Conservation (phyloP, 805 yeast species). For the Wickerhamiella sergipiensis region DNA sequence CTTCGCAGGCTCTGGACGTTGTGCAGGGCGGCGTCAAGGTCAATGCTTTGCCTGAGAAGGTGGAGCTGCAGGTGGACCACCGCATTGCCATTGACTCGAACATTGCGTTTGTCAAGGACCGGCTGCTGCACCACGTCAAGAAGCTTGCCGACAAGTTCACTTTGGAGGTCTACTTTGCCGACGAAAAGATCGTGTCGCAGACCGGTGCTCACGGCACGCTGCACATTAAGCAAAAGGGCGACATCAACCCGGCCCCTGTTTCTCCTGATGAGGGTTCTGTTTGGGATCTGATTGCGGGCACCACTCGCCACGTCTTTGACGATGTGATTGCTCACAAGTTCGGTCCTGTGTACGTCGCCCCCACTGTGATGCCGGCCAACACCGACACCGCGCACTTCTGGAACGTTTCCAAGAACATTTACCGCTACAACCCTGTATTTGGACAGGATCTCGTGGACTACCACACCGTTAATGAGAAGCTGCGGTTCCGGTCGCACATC, state of each 20-base stretch:
- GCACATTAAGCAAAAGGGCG: slow-evolving; percentile 11
- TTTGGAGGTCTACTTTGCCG: slow-evolving; percentile 33
- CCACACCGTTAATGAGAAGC: slow-evolving; percentile 55
- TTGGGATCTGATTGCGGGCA: slow-evolving; percentile 52
- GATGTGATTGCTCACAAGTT: slow-evolving; percentile 24
- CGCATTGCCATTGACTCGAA: slow-evolving; percentile 48
- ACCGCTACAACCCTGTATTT: slow-evolving; percentile 40
- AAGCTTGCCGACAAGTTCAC: slow-evolving; percentile 32
- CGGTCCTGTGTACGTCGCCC: slow-evolving; percentile 34
- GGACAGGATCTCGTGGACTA: slow-evolving; percentile 14
- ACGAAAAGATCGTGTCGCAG: slow-evolving; percentile 15
- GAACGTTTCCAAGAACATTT: slow-evolving; percentile 46
- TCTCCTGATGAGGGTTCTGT: slow-evolving; percentile 32
- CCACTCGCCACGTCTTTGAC: slow-evolving; percentile 48
- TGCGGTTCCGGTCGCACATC: slow-evolving; percentile 43
- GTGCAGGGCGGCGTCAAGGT: slow-evolving; percentile 61
- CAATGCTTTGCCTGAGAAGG: slow-evolving; percentile 62
- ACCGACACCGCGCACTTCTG: slow-evolving; percentile 61
- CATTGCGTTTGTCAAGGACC: slow-evolving; percentile 29
- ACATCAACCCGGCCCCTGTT: slow-evolving; percentile 39
- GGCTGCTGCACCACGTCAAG: slow-evolving; percentile 26
- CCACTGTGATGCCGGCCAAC: slow-evolving; percentile 53
- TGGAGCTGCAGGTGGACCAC: slow-evolving; percentile 43
- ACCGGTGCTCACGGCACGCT: slow-evolving; percentile 29
- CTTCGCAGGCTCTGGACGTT: slow-evolving; percentile 57